phyloP scores from a whole-genome alignment of 2,329 filamentous ascomycete species.

The Aspergillus proliferans region DNA sequence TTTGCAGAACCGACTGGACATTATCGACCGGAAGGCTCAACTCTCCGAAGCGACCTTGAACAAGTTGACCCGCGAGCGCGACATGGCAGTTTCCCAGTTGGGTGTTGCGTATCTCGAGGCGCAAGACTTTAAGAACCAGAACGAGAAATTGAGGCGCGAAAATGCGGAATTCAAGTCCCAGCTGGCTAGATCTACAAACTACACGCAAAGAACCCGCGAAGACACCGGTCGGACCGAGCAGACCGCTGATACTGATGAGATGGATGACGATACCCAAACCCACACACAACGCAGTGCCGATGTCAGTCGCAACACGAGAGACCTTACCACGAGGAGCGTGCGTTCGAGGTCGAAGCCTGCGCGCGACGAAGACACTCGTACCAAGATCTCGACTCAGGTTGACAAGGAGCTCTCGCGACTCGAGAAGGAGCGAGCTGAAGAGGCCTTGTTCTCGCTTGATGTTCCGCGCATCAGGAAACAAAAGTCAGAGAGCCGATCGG shows the following conservation, averaged over 20 bases:
- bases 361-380: slow-evolving; percentile 22
- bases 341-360: slow-evolving; percentile 19
- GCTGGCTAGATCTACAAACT: slow-evolving; percentile 20
- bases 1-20: slow-evolving; percentile 50
- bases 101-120: slow-evolving; percentile 51
- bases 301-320: slow-evolving; percentile 23
- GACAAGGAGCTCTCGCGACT: slow-evolving; percentile 31
- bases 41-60: slow-evolving; percentile 50
- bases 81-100: slow-evolving; percentile 53
- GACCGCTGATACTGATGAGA: slow-evolving; percentile 13
- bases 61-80: slow-evolving; percentile 51
- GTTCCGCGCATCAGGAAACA: slow-evolving; percentile 15
- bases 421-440: slow-evolving; percentile 33
- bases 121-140: slow-evolving; percentile 39
- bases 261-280: slow-evolving; percentile 26
- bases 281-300: slow-evolving; percentile 26
- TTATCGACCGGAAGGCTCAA: slow-evolving; percentile 50
- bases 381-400: slow-evolving; percentile 29
- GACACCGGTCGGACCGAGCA: slow-evolving; percentile 23
- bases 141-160: slow-evolving; percentile 31
- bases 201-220: slow-evolving; percentile 19
- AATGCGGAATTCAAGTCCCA: slow-evolving; percentile 34
- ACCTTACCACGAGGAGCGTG: slow-evolving; percentile 23
- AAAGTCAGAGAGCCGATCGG: slow-evolving; percentile 10
- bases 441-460: slow-evolving; percentile 33